A percentile compares a stretch with the other conserved stretches of the same genome.
Evolutionary conservation across 106 monocot species (phyloP).

Genomic region (Amphibolis antarctica): DNA sequence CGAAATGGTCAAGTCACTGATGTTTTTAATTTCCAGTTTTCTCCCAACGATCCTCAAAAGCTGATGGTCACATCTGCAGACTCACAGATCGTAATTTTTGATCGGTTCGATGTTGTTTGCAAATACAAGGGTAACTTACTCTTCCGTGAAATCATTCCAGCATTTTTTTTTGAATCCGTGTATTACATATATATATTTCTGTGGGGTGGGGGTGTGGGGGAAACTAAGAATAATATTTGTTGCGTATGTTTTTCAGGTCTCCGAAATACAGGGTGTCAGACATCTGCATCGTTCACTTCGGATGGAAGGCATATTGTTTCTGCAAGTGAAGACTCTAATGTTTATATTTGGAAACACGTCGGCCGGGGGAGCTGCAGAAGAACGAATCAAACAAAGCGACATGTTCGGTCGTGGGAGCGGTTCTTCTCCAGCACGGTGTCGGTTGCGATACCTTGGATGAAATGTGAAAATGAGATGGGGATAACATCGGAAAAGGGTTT

Average conservation of each 20-base stretch:
- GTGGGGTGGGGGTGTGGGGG: no score
- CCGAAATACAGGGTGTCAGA: conserved; percentile 39
- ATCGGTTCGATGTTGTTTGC: conserved; percentile 22
- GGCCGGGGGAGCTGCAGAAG: conserved; percentile 51
- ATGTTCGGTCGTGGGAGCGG: conserved; percentile 39
- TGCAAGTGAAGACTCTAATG: conserved; percentile 74
- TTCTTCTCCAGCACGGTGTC: conserved; percentile 48
- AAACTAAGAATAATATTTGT: no score
- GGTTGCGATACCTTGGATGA: conserved; percentile 69
- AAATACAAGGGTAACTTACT: conserved; percentile 39
- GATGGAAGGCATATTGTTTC: conserved; percentile 67
- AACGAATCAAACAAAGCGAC: no score
- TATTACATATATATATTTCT: not conserved
- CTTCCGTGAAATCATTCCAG: not conserved
- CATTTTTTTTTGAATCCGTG: not conserved
- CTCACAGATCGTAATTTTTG: conserved; percentile 41
- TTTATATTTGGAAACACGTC: conserved; percentile 63
- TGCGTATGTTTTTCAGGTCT: conserved; percentile 46
- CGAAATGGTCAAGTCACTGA: no score
- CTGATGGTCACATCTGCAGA: conserved; percentile 63
- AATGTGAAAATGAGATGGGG: not conserved
- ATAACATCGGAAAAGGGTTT: not conserved
- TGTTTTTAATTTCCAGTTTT: conserved; percentile 32
- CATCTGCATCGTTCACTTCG: conserved; percentile 71
- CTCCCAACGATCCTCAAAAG: conserved; percentile 31